A percentile compares a stretch with the other conserved stretches of the same genome.
Evolutionary conservation across 2,329 filamentous ascomycete genomes (phyloP).

Genomic region (Tricladium varicosporioides): DNA sequence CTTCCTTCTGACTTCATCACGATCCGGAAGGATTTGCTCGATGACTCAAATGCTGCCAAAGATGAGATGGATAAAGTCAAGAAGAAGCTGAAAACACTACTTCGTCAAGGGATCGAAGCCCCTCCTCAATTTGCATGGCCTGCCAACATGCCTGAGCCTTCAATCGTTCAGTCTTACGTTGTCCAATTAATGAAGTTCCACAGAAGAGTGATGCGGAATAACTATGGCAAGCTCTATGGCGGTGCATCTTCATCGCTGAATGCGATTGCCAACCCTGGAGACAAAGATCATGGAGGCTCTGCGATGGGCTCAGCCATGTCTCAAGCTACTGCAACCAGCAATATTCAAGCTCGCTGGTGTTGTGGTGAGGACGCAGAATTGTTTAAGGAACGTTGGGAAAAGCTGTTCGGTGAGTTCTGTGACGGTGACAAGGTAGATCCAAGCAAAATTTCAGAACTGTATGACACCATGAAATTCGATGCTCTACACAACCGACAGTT

Average conservation of each 20-base stretch:
- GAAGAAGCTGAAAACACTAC: constrained; percentile 93
- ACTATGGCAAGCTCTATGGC: constrained; percentile 77
- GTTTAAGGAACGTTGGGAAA: constrained; percentile 97
- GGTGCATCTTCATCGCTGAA: constrained; percentile 62
- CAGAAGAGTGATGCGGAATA: constrained; percentile 89
- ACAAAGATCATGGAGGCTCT: constrained; percentile 34
- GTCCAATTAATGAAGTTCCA: constrained; percentile 98
- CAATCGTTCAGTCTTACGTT: constrained; percentile 85
- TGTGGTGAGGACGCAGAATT: constrained; percentile 92
- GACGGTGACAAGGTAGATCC: constrained; percentile 98
- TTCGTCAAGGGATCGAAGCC: constrained; percentile 89
- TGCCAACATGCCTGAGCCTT: constrained; percentile 88
- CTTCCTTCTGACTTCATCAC: constrained; percentile 82
- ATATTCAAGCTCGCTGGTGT: constrained; percentile 90
- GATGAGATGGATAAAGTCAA: constrained; percentile 99
- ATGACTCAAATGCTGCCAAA: constrained; percentile 97
- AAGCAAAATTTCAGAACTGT: constrained; percentile 96
- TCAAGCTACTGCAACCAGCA: constrained; percentile 60
- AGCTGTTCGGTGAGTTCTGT: constrained; percentile 93
- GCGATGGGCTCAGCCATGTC: constrained; percentile 49
- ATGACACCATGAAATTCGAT: constrained; percentile 99
- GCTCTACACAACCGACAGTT: constrained; percentile 95
- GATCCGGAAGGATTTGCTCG: constrained; percentile 88
- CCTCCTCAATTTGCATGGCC: constrained; percentile 99
- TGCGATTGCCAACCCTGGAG: constrained; percentile 51